Base-by-base conservation (phyloP, 805 yeast species). In the Cyberlindnera xylosilytica region DNA sequence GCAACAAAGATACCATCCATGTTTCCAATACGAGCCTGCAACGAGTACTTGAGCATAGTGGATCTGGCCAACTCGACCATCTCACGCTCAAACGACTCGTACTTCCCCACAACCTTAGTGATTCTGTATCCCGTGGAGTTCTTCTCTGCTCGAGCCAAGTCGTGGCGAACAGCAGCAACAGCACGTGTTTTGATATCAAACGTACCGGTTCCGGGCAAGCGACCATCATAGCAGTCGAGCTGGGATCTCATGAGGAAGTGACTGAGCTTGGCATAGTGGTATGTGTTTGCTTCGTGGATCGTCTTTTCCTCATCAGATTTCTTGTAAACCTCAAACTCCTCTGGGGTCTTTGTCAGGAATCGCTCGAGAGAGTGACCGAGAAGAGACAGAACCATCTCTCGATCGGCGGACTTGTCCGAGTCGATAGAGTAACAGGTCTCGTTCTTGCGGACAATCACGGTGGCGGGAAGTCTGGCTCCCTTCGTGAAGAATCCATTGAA, bases 1-100 rank as follows among this genome's bases (percentile, higher is more conserved):
- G 97, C 97, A 13, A 91, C 72, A 52, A 87, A 88, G 3, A 93
- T 87, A 6, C 99, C 99, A 63, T 90, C 97, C 98, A 93, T 91
- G 54, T 85, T 81, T 3, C 98, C 99, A 32, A 91, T 85, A 48
- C 97, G 72, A 0, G 97, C 98, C 62, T 93, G 98, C 51, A 91
- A 70, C 3, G 86, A 76, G 58, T 91, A 91, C 64, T 91, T 91
- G 52, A 91, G 67, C 64, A 91, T 64, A 0, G 93, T 83, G 2
- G 91, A 76, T 44, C 86, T 67, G 15, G 82, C 76, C 53, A 91
- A 72, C 56, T 91, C 98, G 47, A 68, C 72, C 59, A 75, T 72
- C 57, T 91, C 99, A 16, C 90, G 69, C 53, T 85, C 88, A 60
- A 79, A 86, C n/a, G 95, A 84, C 60, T 88, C 96, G 57, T 64